Percentiles rank a stretch among this genome's conserved stretches.
These are phyloP conservation scores for Cercophora newfieldiana DNA, from an alignment of 495 filamentous ascomycete species.

Conservation along the genomic window DNA sequence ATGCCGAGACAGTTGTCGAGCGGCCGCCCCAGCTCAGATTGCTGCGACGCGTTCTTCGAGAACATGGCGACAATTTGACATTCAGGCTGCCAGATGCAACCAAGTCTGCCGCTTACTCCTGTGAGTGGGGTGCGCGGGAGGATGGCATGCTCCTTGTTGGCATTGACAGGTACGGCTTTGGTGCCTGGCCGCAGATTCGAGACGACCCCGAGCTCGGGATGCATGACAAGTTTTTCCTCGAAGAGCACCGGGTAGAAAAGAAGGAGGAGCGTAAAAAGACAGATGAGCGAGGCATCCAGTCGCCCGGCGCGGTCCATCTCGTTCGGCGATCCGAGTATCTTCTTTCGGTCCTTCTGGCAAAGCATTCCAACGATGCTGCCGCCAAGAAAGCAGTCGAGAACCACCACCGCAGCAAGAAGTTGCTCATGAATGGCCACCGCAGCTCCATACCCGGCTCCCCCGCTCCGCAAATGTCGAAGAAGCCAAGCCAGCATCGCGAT, in stretches of 20 bases:
- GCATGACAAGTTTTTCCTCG: constrained; percentile 90
- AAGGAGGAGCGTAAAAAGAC: constrained; percentile 84
- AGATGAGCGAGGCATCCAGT: constrained; percentile 78
- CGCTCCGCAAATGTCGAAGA: constrained; percentile 50
- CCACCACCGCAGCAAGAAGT: constrained; percentile 84
- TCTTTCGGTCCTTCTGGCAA: constrained; percentile 82
- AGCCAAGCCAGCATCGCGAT: constrained; percentile 42
- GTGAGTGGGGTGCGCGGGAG: constrained; percentile 86
- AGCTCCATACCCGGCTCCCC: constrained; percentile 60
- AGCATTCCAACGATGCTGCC: constrained; percentile 65
- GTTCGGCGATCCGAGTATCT: constrained; percentile 94
- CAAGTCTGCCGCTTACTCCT: constrained; percentile 82
- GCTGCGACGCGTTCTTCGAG: constrained; percentile 67
- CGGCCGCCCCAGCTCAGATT: constrained; percentile 85
- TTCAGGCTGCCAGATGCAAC: constrained; percentile 91
- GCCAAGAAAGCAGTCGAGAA: constrained; percentile 85
- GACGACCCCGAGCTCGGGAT: constrained; percentile 88
- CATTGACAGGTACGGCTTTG: constrained; percentile 89
- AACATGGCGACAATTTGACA: constrained; percentile 62
- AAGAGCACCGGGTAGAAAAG: constrained; percentile 96
- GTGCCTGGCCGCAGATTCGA: constrained; percentile 88
- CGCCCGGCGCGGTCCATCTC: constrained; percentile 92
- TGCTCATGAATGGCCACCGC: constrained; percentile 54
- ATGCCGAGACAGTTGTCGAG: constrained; percentile 90
- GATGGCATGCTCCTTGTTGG: constrained; percentile 97